Conservation (phyloP, 2,329 filamentous ascomycete genomes). For the Microsporum canis region DNA sequence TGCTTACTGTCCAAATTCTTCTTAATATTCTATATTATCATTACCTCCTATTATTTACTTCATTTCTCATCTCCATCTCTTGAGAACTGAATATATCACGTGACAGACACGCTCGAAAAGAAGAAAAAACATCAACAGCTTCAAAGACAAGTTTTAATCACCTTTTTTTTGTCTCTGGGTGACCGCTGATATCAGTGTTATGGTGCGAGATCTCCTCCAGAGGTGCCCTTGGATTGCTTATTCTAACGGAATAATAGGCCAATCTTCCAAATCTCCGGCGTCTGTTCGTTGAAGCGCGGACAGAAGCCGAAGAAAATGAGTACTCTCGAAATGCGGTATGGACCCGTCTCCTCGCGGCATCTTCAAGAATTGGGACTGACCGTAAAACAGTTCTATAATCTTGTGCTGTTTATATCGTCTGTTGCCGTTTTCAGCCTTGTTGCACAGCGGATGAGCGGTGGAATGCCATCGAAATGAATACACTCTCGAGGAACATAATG, state of each 20-base stretch:
- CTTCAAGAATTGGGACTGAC: background rate
- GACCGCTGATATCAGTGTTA: background rate
- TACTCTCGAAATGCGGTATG: slow-evolving; percentile 86
- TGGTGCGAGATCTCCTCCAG: background rate
- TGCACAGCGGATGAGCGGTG: slow-evolving; percentile 65
- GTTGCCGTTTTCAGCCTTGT: slow-evolving; percentile 88
- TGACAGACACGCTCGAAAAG: too few relatives aligned
- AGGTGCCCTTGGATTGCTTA: background rate
- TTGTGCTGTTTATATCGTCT: slow-evolving; percentile 91
- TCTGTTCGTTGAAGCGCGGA: slow-evolving; percentile 87
- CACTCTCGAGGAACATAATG: slow-evolving; percentile 6
- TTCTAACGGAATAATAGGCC: slow-evolving; percentile 20
- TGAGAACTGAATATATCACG: too few relatives aligned
- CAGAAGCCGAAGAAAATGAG: slow-evolving; percentile 85
- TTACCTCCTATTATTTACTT: too few relatives aligned
- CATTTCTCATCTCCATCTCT: too few relatives aligned
- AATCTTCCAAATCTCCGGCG: slow-evolving; percentile 83
- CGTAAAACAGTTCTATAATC: slow-evolving; percentile 74
- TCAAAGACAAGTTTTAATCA: background rate
- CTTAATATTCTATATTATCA: too few relatives aligned
- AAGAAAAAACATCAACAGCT: background rate
- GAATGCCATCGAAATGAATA: slow-evolving; percentile 19
- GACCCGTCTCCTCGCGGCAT: background rate
- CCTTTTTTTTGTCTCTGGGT: background rate
- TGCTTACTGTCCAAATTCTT: background rate